Evolutionary conservation across 441 rosid species (phyloP).

Genomic region (Biscutella auriculata): DNA sequence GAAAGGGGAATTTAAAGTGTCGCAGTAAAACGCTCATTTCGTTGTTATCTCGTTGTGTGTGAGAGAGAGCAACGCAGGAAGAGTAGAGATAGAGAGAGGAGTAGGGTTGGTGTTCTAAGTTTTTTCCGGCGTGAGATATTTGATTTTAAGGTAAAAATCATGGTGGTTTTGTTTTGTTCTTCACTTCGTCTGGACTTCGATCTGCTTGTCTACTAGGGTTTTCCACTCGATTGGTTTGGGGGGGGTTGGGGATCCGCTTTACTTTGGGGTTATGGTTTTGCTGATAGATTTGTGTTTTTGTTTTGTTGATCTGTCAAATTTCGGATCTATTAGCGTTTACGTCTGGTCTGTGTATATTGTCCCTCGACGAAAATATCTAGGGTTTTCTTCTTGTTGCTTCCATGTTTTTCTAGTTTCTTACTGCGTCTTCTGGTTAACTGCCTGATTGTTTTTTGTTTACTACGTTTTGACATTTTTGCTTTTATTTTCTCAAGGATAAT

Average conservation of each 20-base stretch:
- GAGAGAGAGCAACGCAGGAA: not conserved
- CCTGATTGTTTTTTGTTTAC: not conserved
- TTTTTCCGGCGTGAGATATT: constrained; percentile 11
- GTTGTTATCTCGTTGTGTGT: constrained; percentile 2
- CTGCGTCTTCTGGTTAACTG: not conserved
- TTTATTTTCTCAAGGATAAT: not conserved
- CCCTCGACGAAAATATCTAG: not conserved
- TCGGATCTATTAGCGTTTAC: constrained; percentile 4
- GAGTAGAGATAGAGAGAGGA: not conserved
- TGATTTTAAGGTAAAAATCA: not conserved
- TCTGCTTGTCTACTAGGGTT: not conserved
- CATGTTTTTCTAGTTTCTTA: not conserved
- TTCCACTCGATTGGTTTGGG: not conserved
- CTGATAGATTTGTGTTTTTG: not conserved
- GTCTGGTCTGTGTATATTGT: not conserved
- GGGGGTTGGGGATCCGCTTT: constrained; percentile 12
- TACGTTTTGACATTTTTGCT: not conserved
- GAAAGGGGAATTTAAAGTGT: constrained; percentile 7
- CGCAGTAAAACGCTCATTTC: constrained; percentile 5
- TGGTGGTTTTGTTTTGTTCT: not conserved
- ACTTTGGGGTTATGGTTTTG: not conserved
- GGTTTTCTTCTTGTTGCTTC: not conserved
- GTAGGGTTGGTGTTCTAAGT: constrained; percentile 11
- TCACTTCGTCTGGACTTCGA: constrained; percentile 3
- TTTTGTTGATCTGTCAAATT: constrained; percentile 5